Base-by-base conservation (phyloP, 371 early-diverging fungal genomes). In the Mucor irregularis region DNA sequence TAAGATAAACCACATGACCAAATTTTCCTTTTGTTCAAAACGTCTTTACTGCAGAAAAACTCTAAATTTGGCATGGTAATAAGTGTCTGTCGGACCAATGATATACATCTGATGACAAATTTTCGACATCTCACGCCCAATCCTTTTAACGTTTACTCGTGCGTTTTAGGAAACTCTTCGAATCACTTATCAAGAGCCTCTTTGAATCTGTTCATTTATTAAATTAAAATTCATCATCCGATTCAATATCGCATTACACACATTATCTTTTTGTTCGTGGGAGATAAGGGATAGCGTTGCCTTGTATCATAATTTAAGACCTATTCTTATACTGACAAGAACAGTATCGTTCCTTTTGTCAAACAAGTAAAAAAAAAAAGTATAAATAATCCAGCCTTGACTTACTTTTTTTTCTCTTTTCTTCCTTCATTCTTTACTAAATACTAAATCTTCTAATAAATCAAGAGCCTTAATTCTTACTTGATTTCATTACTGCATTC, bases 171-270 rank as follows among this genome's bases (percentile, higher is more conserved):
- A 30, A 22, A 30, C 13, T 16, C 34, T 24, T 24, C 25, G 7
- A n/a, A 22, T 19, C 16, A 7, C 24, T 13, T 16, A 14, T 47
- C 16, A 24, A 5, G 9, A 17, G 10, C 17, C 4, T 31, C n/a
- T 24, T 26, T 28, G n/a, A 5, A 7, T 17, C 40, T 40, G 5
- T 40, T 17, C 16, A 5, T 22, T 17, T 25, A 25, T 29, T n/a
- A n/a, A n/a, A n/a, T n/a, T n/a, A n/a, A n/a, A 16, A 5, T 52
- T 52, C 53, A 52, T 31, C 53, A 52, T 42, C 53, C 53, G 53
- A 52, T 42, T 30, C 21, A 39, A 10, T 35, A 34, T 5, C 35
- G 16, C 35, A 42, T n/a, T 4, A 42, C 9, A 24, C 42, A 42
- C 42, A 42, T 17, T 42, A 42, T 42, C 42, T 19, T 42, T 42